Percentiles rank a stretch among this genome's conserved stretches.
Conservation (phyloP, 495 filamentous ascomycete genomes). For the Neurospora tetrasperma region DNA sequence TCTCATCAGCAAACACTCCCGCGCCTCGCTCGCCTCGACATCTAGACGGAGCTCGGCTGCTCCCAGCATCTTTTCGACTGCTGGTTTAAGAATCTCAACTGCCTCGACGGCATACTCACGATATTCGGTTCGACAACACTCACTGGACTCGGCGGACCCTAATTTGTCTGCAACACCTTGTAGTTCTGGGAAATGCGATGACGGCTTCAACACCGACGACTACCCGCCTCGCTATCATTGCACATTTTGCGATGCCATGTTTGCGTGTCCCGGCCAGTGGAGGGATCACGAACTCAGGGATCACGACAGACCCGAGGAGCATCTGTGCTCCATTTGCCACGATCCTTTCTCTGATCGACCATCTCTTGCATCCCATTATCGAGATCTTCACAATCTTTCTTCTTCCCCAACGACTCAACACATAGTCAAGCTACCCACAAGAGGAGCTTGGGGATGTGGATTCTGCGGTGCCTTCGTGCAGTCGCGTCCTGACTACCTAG, state of each 20-base stretch:
- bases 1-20: slow-evolving; percentile 3
- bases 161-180: slow-evolving; percentile 8
- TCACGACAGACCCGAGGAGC: slow-evolving; percentile 9
- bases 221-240: slow-evolving; percentile 8
- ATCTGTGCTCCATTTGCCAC: slow-evolving; percentile 9
- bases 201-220: slow-evolving; percentile 1
- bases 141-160: slow-evolving; percentile 12
- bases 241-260: slow-evolving; percentile 17
- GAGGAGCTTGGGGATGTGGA: slow-evolving; percentile 20
- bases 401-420: neutral
- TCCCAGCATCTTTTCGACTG: slow-evolving; percentile 17
- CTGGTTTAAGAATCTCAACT: slow-evolving; percentile 2
- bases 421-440: neutral
- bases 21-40: slow-evolving; percentile 11
- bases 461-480: slow-evolving; percentile 12
- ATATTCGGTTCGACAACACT: slow-evolving; percentile 12
- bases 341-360: neutral
- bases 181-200: slow-evolving; percentile 7
- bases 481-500: slow-evolving; percentile 12
- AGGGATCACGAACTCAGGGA: slow-evolving; percentile 12
- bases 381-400: slow-evolving; percentile 4
- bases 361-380: slow-evolving; percentile 5
- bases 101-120: slow-evolving; percentile 6
- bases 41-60: slow-evolving; percentile 10
- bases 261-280: slow-evolving; percentile 14